Evolutionary conservation across 1,139 yeast species (phyloP), one percentile per base, ranked within the genome.

Genomic region (Geotrichum reessii): DNA sequence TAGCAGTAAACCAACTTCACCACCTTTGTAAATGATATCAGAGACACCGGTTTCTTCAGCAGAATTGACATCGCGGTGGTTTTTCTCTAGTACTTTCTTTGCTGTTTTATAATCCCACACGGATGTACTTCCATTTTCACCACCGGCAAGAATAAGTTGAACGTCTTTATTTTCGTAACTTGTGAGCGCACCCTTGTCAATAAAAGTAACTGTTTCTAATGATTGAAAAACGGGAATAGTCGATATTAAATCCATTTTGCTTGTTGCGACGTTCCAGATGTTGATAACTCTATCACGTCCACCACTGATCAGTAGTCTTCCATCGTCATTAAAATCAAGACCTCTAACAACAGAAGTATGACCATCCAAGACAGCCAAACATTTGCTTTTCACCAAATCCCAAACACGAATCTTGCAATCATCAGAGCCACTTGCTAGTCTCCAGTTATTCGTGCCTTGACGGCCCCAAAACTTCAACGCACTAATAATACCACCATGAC

Each of bases 401-500:
- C 99, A 93, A 1, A 93, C 79, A 66, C 91, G 86, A 28, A 88
- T 85, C 12, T 82, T 78, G 58, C 76, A 68, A 61, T 97, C 98
- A 78, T 85, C 88, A 33, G 93, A 87, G 66, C 96, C 97, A 66
- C 90, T 82, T 17, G 90, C 87, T 61, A 93, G 77, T 66, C 78
- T 79, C 98, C 98, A 93, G 58, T 82, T 79, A 12, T 81, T 75
- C 3, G 86, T 78, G 64, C 87, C 85, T 55, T 83, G 76, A 59
- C 85, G 86, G 24, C 96, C 96, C 70, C 81, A 79, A 71, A 93
- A 90, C 40, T 77, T 74, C 59, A 93, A 73, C 2, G 95, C 83
- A 60, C 96, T 87, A 50, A 93, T 80, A 6, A 96, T 87, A n/a
- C 95, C 86, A 22, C 96, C 96, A 71, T 95, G 99, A 0, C 99